Base-by-base conservation (phyloP, 805 yeast genomes). In the Saturnispora sekii region DNA sequence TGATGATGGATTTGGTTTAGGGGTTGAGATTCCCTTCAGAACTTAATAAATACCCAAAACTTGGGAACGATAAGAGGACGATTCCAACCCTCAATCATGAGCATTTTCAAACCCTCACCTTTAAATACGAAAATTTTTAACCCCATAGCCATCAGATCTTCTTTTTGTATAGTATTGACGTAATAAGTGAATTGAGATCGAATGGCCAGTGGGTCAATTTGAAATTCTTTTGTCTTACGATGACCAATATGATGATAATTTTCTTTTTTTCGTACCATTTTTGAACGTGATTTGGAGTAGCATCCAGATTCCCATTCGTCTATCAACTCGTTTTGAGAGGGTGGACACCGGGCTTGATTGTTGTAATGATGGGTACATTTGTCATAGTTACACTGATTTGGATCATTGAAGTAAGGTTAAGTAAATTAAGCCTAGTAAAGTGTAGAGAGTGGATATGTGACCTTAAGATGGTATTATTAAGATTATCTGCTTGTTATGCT, bases 321-420 rank as follows among this genome's bases (percentile, higher is more conserved):
- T 37, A 30, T n/a, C 21, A 9, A n/a, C 32, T 56, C 63, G 67
- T 65, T 64, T 65, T 69, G 66, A 57, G 33, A 40, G 60, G 52
- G 18, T 39, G 44, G 72, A 70, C 77, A 77, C 72, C 74, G 68
- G 72, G 62, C 54, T 60, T 64, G 14, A 37, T 14, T 54, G 59
- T 58, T 67, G 79, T 77, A 55, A 68, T 76, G 81, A 76, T 67
- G 62, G 81, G 84, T 76, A 81, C 69, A 64, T 70, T 69, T 72
- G 90, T 83, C 89, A 83, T 83, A 83, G 89, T 82, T 82, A 82
- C 89, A 81, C 89, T 81, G 89, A 81, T 48, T 37, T 32, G 26
- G 26, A 21, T 21, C 26, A 21, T 21, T 18, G 32, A 32, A 28
- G 26, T 21, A n/a, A 8, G 38, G 26, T 31, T 30, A n/a, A 21